Base-by-base conservation (phyloP, 441 rosid genomes). In the Populus hybrid region DNA sequence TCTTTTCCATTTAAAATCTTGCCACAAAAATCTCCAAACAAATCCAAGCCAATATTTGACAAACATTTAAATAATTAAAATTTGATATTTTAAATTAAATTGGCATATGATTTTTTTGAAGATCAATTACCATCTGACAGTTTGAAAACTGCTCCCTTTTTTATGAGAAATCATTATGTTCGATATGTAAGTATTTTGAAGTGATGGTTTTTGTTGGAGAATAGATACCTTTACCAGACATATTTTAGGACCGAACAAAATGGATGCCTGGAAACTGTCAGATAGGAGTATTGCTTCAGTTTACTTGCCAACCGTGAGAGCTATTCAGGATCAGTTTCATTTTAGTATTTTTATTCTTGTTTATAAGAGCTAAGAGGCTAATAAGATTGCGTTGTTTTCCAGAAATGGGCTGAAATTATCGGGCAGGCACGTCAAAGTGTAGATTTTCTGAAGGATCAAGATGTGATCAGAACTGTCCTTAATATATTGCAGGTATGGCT, bases 321-420 rank as follows among this genome's bases (percentile, higher is more conserved):
- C 28, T 21, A 63, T 63, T 21, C 28, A 63, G 66, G 23, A 63
- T 63, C 66, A 23, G 28, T 21, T 63, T 40, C 23, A 63, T 23
- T 23, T 23, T 63, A 63, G 66, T 63, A 63, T 63, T 63, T 63
- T 21, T 21, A 20, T 57, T 57, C 23, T 20, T 2, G 23, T 20
- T 20, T 20, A 20, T 57, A 10, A 21, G 28, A 63, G 28, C 66
- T 63, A 63, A 63, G 16, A 1, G 66, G 66, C 66, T 63, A 63
- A 63, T 21, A 23, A 10, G 28, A 63, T 1, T 63, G 11, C 14
- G 3, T 84, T 80, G 75, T 75, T 64, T 16, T 87, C 87, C 87
- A 97, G 99, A 95, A 89, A 95, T 97, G 99, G 99, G 92, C 83
- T 73, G 98, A 97, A 83, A 97, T 95, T 75, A 94, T 97, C 69